Percentiles rank a stretch among this genome's conserved stretches.
phyloP scores from a whole-genome alignment of 179 eudicot genomes.

The Carnegiea gigantea region DNA sequence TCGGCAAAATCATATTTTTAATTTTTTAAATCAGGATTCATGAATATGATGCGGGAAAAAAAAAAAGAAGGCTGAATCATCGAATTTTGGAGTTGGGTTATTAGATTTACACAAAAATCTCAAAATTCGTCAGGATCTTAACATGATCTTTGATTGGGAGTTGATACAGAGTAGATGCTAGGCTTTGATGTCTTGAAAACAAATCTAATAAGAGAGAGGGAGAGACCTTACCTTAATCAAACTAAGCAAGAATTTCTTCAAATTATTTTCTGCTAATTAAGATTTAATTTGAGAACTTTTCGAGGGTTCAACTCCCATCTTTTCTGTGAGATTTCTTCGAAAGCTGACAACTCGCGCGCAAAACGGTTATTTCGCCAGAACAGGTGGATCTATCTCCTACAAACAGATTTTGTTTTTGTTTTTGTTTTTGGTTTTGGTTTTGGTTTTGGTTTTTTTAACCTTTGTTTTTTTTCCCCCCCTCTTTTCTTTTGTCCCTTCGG shows the following conservation, averaged over 20 bases:
- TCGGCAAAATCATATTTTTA: background rate
- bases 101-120: background rate
- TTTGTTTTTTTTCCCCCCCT: too few species aligned
- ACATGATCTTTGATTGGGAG: background rate
- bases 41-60: too few species aligned
- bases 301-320: background rate
- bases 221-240: background rate
- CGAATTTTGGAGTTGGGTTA: background rate
- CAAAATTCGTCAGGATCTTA: background rate
- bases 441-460: too few species aligned
- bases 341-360: background rate
- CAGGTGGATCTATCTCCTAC: conserved; percentile 32
- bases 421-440: too few species aligned
- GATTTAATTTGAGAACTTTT: background rate
- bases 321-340: background rate
- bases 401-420: too few species aligned
- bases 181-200: background rate
- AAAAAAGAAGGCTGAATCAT: background rate
- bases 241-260: background rate
- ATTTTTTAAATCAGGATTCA: background rate
- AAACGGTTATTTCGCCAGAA: conserved; percentile 36
- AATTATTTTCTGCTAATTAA: background rate
- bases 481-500: too few species aligned
- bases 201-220: background rate
- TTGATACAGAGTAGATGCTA: background rate